Percentiles rank a stretch among this genome's conserved stretches.
Conservation (phyloP, 1,139 yeast genomes). For the Sugiyamaella japonica region DNA sequence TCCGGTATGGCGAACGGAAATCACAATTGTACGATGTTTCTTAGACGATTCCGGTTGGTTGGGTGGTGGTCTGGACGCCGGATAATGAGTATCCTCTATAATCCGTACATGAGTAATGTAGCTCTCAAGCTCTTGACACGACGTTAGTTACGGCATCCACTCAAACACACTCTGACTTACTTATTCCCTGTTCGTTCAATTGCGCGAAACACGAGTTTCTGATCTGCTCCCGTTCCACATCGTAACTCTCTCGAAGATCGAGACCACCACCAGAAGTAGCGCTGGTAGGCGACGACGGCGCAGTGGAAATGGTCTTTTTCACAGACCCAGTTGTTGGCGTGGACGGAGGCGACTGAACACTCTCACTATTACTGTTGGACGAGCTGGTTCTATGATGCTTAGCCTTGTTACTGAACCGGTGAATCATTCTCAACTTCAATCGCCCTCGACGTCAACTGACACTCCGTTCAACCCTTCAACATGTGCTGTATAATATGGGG, state of each 20-base stretch:
- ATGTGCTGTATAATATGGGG: too few relatives aligned
- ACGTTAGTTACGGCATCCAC: too few relatives aligned
- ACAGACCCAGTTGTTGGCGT: neutral
- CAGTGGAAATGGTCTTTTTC: neutral
- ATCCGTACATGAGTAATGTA: conserved; percentile 63
- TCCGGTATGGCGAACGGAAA: conserved; percentile 57
- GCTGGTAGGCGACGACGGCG: conserved; percentile 5
- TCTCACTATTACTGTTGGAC: neutral
- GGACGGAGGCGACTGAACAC: neutral
- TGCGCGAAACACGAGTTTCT: conserved; percentile 24
- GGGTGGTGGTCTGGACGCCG: conserved; percentile 35
- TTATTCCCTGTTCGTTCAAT: conserved; percentile 22
- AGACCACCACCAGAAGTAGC: neutral
- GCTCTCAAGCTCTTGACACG: conserved; percentile 46
- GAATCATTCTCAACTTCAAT: conserved; percentile 4
- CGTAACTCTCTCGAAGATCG: conserved; percentile 15
- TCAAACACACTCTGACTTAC: too few relatives aligned
- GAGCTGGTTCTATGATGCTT: conserved; percentile 10
- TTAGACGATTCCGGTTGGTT: conserved; percentile 31
- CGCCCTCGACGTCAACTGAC: neutral
- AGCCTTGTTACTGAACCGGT: conserved; percentile 4
- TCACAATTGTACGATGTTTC: conserved; percentile 42
- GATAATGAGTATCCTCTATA: conserved; percentile 34
- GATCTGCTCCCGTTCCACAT: conserved; percentile 22
- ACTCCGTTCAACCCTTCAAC: neutral